A percentile compares a stretch with the other conserved stretches of the same genome.
Conservation (phyloP, 345 rosid genomes). For the Arabidopsis suecica region DNA sequence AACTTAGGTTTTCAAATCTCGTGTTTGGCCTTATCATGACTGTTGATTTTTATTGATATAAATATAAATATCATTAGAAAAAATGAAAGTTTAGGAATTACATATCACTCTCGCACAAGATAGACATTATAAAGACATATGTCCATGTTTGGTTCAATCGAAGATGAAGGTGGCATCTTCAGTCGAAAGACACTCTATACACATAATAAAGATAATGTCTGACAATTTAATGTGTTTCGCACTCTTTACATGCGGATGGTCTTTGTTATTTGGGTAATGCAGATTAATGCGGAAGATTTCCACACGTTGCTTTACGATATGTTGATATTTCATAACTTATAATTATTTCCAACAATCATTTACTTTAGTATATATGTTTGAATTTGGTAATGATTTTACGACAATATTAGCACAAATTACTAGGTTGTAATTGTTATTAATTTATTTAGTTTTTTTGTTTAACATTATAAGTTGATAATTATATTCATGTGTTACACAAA, state of each 20-base stretch:
- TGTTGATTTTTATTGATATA: not conserved
- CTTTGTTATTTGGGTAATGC: not conserved
- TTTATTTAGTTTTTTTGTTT: too few species aligned
- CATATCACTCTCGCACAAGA: not conserved
- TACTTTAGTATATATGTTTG: not conserved
- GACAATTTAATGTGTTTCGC: not conserved
- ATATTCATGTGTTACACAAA: too few species aligned
- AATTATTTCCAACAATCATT: not conserved
- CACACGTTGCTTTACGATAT: too few species aligned
- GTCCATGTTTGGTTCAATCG: not conserved
- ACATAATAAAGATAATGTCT: not conserved
- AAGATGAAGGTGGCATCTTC: not conserved
- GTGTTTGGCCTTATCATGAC: not conserved
- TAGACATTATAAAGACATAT: not conserved
- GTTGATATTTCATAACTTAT: not conserved
- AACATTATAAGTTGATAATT: too few species aligned
- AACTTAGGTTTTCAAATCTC: not conserved
- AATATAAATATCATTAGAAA: too few species aligned
- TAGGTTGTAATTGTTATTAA: too few species aligned
- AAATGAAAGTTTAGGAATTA: too few species aligned
- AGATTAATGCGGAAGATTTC: not conserved
- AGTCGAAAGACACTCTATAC: not conserved
- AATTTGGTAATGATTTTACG: too few species aligned
- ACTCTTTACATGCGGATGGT: not conserved
- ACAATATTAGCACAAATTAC: too few species aligned